These are phyloP conservation scores for Thecaphora thlaspeos DNA, from an alignment of 1,284 basidiomycete species.

Conservation along the genomic window DNA sequence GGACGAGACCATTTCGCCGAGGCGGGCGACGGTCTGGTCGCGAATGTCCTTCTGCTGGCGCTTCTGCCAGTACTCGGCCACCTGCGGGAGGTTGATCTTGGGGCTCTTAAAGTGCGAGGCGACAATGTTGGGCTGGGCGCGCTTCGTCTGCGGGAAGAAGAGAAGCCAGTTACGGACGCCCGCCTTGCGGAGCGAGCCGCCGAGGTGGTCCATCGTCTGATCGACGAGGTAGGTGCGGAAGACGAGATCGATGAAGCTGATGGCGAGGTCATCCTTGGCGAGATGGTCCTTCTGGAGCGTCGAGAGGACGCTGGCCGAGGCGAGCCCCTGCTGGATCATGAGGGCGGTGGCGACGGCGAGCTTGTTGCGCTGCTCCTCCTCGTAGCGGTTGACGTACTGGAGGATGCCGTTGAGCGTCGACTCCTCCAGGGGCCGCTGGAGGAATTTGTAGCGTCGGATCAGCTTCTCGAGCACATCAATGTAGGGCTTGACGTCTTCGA, in stretches of 20 bases:
- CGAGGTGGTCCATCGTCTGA: conserved; percentile 68
- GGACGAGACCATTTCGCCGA: conserved; percentile 63
- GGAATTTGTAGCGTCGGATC: conserved; percentile 93
- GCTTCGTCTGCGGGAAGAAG: conserved; percentile 83
- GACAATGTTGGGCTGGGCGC: conserved; percentile 66
- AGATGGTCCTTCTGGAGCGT: conserved; percentile 89
- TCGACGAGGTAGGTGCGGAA: conserved; percentile 77
- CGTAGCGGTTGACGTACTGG: conserved; percentile 72
- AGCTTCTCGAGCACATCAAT: conserved; percentile 91
- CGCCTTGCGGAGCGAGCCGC: conserved; percentile 68
- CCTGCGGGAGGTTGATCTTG: conserved; percentile 68
- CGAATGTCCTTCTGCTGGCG: conserved; percentile 38
- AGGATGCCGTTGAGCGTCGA: conserved; percentile 77
- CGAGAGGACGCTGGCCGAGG: conserved; percentile 72
- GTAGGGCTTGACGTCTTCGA: conserved; percentile 72
- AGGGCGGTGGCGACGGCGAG: conserved; percentile 77
- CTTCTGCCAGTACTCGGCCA: conserved; percentile 63
- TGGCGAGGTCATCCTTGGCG: conserved; percentile 77
- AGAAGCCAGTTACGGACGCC: conserved; percentile 79
- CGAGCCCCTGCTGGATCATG: conserved; percentile 77
- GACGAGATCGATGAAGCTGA: conserved; percentile 74
- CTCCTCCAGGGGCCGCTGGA: conserved; percentile 90
- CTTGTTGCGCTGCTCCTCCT: conserved; percentile 66
- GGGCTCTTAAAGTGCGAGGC: conserved; percentile 78
- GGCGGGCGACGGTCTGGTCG: conserved; percentile 64